phyloP scores from a whole-genome alignment of 129 eudicot genomes.

The Flaveria brownii region DNA sequence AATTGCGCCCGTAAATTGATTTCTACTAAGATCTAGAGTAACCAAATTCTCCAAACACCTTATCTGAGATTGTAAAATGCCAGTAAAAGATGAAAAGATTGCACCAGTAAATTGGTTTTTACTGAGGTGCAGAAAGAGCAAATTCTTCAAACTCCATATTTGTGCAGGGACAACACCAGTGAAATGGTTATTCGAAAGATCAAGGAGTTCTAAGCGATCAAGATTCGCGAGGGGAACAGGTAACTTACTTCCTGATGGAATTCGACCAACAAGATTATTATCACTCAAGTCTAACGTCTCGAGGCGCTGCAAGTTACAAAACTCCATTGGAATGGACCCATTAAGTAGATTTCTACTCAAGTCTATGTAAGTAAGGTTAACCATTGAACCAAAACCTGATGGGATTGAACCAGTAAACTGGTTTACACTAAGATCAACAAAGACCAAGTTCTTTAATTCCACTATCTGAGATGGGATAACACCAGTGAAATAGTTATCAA shows the following conservation, averaged over 20 bases:
- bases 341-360: conserved; percentile 8
- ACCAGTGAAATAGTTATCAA: conserved; percentile 15
- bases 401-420: conserved; percentile 17
- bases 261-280: conserved; percentile 2
- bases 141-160: not conserved
- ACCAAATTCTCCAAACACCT: not conserved
- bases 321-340: conserved; percentile 21
- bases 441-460: not conserved
- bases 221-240: conserved; percentile 15
- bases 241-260: conserved; percentile 2
- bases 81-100: conserved; percentile 13
- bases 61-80: not conserved
- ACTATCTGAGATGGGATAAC: conserved; percentile 15
- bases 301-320: conserved; percentile 18
- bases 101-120: conserved; percentile 16
- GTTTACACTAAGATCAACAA: conserved; percentile 19
- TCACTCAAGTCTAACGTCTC: conserved; percentile 2
- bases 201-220: conserved; percentile 2
- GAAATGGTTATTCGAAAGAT: conserved; percentile 21
- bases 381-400: conserved; percentile 1
- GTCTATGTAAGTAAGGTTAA: not conserved
- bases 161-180: not conserved
- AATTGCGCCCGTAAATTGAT: not conserved
- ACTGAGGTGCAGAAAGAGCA: not conserved
- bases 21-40: conserved; percentile 8